Base-by-base conservation (phyloP, 345 rosid species). In the Theobroma cacao region DNA sequence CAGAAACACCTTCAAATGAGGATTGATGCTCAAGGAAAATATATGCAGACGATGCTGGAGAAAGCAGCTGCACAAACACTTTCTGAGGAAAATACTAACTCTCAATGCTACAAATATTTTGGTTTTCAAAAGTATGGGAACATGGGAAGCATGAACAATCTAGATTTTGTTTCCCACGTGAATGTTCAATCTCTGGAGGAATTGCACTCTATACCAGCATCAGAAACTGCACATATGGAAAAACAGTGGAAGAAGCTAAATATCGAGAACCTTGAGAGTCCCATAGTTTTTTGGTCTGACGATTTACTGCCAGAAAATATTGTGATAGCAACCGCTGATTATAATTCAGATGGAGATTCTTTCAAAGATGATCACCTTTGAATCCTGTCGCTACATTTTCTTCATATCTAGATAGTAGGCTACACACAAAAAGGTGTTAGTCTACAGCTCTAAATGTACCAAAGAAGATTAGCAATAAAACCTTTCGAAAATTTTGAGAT, bases 1-100 rank as follows among this genome's bases (percentile, higher is more conserved):
- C 85, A 86, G 70, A 72, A 79, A 22, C 89, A 82, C 75, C 79
- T 86, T 40, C 87, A 86, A 69, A 64, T 80, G 78, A 79, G 85
- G 33, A 86, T 84, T 66, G 89, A 86, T 33, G 89, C 87, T 3
- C 87, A 84, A 66, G 84, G 87, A 15, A 82, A 78, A 60, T 82
- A 86, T 58, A 80, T 86, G 75, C 83, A 86, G 30, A 60, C 75
- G 24, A 77, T 80, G 24, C 78, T 80, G 4, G 85, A 84, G 81
- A 86, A 84, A 64, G 87, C 85, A 34, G 71, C 28, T 82, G 76
- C 70, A 34, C 82, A 80, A 59, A 84, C 84, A 15, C 78, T 80
- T 72, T 17, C 18, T 52, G 62, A 73, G n/a, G 48, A 33, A 34
- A 73, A 73, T n/a, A 11, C 56, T 14, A 15, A 14, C 53, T 20